Evolutionary conservation across 805 yeast genomes (phyloP).

Genomic region (Metschnikowia cerradonensis): DNA sequence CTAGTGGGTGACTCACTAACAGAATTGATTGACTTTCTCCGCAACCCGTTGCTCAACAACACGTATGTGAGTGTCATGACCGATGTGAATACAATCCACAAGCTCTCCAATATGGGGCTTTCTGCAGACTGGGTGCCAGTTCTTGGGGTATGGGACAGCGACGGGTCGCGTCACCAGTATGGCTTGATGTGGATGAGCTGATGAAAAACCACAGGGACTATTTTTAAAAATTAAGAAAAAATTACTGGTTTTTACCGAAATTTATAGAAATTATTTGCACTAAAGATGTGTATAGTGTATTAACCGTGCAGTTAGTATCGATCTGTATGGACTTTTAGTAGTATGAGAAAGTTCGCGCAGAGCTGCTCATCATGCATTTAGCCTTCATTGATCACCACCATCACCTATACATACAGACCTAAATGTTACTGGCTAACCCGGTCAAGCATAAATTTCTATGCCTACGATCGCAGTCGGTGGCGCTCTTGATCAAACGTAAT

Average conservation of each 20-base stretch:
- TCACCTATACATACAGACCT: neutral
- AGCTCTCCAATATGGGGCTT: slow-evolving; percentile 11
- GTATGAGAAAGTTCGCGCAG: neutral
- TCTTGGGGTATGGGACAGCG: slow-evolving; percentile 12
- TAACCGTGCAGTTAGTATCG: neutral
- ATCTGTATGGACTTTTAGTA: neutral
- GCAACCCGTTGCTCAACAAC: slow-evolving; percentile 3
- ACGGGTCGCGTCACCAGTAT: slow-evolving; percentile 7
- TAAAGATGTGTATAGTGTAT: no score
- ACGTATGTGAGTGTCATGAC: slow-evolving; percentile 12
- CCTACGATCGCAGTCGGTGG: slow-evolving; percentile 3
- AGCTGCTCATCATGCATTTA: slow-evolving; percentile 1
- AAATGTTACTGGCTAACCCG: neutral
- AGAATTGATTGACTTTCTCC: slow-evolving; percentile 11
- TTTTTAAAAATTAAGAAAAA: neutral
- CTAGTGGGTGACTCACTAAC: slow-evolving; percentile 6
- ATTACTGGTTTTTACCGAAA: no score
- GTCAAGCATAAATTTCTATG: neutral
- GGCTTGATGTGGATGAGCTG: slow-evolving; percentile 13
- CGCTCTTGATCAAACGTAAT: slow-evolving; percentile 2
- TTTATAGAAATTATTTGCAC: neutral
- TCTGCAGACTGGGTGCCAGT: slow-evolving; percentile 19
- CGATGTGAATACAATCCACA: slow-evolving; percentile 7
- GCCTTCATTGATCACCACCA: neutral
- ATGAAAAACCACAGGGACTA: neutral